Conservation (phyloP, 75 land plant genomes). For the Sequoiadendron giganteum region DNA sequence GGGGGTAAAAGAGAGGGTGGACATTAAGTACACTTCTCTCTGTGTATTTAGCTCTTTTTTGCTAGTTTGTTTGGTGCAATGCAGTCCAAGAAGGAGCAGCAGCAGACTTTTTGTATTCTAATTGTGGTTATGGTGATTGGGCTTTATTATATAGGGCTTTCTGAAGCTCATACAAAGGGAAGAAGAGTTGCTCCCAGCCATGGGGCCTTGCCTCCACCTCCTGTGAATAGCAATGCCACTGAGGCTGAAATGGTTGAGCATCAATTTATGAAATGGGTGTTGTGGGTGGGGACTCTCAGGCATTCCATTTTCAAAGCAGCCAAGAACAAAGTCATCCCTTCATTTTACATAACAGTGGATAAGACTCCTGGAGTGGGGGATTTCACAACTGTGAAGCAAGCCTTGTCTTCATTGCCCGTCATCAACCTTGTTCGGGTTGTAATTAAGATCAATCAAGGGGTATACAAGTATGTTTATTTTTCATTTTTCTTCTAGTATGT, state of each 20-base stretch:
- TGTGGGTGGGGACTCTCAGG: constrained; percentile 43
- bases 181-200: constrained; percentile 1
- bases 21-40: too few species aligned
- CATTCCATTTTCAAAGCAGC: constrained; percentile 46
- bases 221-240: constrained; percentile 25
- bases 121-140: constrained; percentile 2
- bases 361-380: constrained; percentile 60
- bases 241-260: constrained; percentile 36
- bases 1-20: background rate
- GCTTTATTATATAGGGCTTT: background rate
- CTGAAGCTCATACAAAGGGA: constrained; percentile 8
- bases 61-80: background rate
- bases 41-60: background rate
- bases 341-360: constrained; percentile 52
- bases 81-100: background rate
- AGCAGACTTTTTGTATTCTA: constrained; percentile 15
- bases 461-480: constrained; percentile 54
- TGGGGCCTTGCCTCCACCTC: background rate
- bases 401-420: constrained; percentile 74
- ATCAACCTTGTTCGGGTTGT: constrained; percentile 60
- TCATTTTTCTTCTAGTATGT: background rate
- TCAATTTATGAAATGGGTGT: constrained; percentile 70
- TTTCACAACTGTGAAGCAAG: constrained; percentile 66
- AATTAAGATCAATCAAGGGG: constrained; percentile 75
- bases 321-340: constrained; percentile 58